Evolutionary conservation across 2,329 filamentous ascomycete genomes (phyloP), one percentile per base, ranked within the genome.

Genomic region (Epichloe gansuensis): DNA sequence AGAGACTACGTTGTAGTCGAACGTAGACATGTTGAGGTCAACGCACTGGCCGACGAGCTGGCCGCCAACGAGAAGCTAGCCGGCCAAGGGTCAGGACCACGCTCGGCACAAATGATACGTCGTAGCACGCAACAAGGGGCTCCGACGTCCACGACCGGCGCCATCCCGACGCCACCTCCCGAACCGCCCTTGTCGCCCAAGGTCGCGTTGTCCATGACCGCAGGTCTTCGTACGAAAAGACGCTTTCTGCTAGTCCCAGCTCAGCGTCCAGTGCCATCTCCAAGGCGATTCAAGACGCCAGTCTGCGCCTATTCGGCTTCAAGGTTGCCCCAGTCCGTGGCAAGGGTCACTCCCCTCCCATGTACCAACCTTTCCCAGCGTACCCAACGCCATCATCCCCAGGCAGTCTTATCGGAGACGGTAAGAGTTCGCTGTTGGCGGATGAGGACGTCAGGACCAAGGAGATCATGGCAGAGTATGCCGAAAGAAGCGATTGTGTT

Each of bases 1-100:
- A 82, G 91, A 57, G 93, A 97, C 58, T 98, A 97, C 61, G 91
- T 98, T 21, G 76, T 97, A 27, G 88, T 98, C 12, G 93, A 98
- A 71, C 95, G 96, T 72, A 83, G 85, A 57, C 86, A 89, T 21
- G 90, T 98, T 11, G 91, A 97, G 66, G 91, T 98, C 49, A 97
- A 98, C 66, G 93, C 93, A 3, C 85, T 98, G 61, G 93, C 93
- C 23, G 93, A 98, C 67, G 91, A 97, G 68, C 74, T 98, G 63
- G 90, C 89, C 44, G 86, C 89, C 50, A 91, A 87, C 61, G 86
- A 87, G 47, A 82, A 82, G 48, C 69, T 82, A 23, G 76, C 61
- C 11, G 56, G 58, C 15, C 79, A 57, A 69, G 74, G 54, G 66
- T 76, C 57, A 25, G 74, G 78, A 42, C 73, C 77, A 5, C 77